Conservation (phyloP, 305 asterid species). For the Plantago coronopus region DNA sequence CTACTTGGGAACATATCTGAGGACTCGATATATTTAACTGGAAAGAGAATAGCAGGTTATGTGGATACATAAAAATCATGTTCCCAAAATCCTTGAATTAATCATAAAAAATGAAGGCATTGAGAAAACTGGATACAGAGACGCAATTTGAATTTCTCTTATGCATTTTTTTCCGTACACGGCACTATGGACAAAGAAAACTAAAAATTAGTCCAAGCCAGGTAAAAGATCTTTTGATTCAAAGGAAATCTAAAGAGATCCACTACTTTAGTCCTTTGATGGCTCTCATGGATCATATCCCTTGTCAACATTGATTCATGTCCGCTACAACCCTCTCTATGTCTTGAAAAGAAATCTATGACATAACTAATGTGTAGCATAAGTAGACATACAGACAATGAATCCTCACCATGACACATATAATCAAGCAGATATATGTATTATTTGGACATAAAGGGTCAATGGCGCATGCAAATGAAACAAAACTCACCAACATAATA, state of each 20-base stretch:
- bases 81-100: background rate
- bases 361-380: background rate
- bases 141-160: background rate
- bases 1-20: too few relatives aligned
- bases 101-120: background rate
- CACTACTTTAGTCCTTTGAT: background rate
- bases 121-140: background rate
- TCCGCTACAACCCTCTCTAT: too few relatives aligned
- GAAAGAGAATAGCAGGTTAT: background rate
- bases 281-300: background rate
- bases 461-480: constrained; percentile 11
- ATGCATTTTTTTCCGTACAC: too few relatives aligned
- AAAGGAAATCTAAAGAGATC: background rate
- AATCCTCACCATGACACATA: background rate
- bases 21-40: too few relatives aligned
- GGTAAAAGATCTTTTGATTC: too few relatives aligned
- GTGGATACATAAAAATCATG: background rate
- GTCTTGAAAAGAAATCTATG: too few relatives aligned
- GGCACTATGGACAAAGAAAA: background rate
- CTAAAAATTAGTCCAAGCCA: background rate
- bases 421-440: background rate
- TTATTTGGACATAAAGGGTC: background rate
- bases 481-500: constrained; percentile 1
- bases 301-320: too few relatives aligned
- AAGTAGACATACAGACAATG: background rate